These are phyloP conservation scores for Hordeum pubiflorum DNA, from an alignment of 202 grass and related monocot species.

Conservation along the genomic window DNA sequence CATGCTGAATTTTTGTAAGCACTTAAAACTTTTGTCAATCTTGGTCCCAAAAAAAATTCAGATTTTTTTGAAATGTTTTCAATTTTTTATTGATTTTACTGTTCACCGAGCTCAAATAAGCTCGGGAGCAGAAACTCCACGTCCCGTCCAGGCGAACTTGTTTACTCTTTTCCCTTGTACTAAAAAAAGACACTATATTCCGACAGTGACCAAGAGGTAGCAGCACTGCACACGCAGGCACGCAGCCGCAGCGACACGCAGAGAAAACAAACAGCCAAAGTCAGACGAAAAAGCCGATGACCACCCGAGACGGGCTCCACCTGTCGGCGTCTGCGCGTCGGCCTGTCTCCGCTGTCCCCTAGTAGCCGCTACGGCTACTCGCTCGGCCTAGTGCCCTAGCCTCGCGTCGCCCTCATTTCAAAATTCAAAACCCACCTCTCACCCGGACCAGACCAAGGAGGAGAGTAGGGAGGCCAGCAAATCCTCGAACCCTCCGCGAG, in stretches of 20 bases:
- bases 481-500: neutral
- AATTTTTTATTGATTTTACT: too few species aligned
- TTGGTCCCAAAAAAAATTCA: too few species aligned
- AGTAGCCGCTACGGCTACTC: neutral
- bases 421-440: conserved; percentile 4
- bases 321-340: neutral
- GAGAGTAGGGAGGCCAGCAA: neutral
- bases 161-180: too few species aligned
- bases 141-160: too few species aligned
- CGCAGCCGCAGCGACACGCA: neutral
- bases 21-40: too few species aligned
- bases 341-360: neutral
- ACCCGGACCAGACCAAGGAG: neutral
- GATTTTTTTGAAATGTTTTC: too few species aligned
- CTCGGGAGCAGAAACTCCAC: too few species aligned
- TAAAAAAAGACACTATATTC: too few species aligned
- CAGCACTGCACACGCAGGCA: neutral
- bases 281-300: neutral
- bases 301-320: neutral
- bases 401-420: neutral
- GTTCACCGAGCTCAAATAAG: too few species aligned
- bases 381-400: neutral
- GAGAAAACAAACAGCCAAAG: neutral
- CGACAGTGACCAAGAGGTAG: neutral
- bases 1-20: too few species aligned